These are phyloP conservation scores for Anacardium occidentale DNA, from an alignment of 345 rosid species.

Conservation along the genomic window DNA sequence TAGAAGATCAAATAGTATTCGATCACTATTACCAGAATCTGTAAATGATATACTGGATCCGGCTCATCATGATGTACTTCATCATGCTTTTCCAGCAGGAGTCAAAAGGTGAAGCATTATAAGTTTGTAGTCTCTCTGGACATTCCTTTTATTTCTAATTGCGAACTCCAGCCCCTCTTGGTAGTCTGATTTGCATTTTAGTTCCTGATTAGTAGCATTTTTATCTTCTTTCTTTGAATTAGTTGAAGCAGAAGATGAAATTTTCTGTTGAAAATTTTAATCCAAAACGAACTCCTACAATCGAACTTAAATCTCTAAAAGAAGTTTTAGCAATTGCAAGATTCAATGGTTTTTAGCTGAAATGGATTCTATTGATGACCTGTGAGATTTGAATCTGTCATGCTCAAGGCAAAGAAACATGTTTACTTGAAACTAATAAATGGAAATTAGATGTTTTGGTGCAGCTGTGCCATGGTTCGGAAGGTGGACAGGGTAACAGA, in stretches of 20 bases:
- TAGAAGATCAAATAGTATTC: slow-evolving; percentile 65
- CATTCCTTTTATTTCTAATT: not conserved
- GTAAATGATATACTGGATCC: slow-evolving; percentile 81
- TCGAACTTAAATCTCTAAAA: not conserved
- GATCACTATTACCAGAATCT: slow-evolving; percentile 71
- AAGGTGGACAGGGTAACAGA: slow-evolving; percentile 56
- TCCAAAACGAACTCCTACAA: no score
- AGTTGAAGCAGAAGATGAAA: not conserved
- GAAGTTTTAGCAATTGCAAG: no score
- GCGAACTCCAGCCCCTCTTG: not conserved
- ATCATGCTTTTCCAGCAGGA: slow-evolving; percentile 62
- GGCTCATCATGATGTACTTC: slow-evolving; percentile 75
- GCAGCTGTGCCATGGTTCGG: slow-evolving; percentile 65
- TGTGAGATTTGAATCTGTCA: no score
- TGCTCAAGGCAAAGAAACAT: no score
- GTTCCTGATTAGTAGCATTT: not conserved
- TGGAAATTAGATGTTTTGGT: slow-evolving; percentile 19
- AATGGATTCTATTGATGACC: no score
- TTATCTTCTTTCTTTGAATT: no score
- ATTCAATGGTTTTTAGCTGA: no score
- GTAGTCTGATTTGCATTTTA: not conserved
- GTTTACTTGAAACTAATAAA: not conserved
- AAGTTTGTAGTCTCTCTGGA: not conserved
- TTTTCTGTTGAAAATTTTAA: no score
- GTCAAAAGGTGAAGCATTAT: slow-evolving; percentile 53